These are phyloP conservation scores for Eutrema yunnanense DNA, from an alignment of 345 rosid species.

Conservation along the genomic window DNA sequence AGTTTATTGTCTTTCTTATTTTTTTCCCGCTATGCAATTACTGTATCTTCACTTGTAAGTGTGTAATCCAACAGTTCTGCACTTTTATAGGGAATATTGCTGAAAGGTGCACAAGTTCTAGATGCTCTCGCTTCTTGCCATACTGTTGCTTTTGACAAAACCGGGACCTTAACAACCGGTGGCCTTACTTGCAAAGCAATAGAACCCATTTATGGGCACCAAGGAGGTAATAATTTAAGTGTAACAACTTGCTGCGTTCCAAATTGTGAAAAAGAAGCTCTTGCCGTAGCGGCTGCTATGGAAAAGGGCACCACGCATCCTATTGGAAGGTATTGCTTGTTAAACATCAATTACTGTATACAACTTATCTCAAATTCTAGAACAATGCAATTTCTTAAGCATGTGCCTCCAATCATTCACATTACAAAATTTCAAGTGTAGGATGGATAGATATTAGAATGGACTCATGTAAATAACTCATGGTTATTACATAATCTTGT, in stretches of 20 bases:
- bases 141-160: slow-evolving; percentile 95
- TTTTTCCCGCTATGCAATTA: neutral
- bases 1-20: neutral
- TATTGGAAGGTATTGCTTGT: slow-evolving; percentile 74
- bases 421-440: neutral
- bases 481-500: neutral
- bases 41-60: neutral
- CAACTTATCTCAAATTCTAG: neutral
- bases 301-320: slow-evolving; percentile 99
- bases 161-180: slow-evolving; percentile 96
- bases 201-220: slow-evolving; percentile 92
- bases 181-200: slow-evolving; percentile 92
- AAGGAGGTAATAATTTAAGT: slow-evolving; percentile 24
- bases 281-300: slow-evolving; percentile 99
- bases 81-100: slow-evolving; percentile 71
- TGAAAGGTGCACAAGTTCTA: slow-evolving; percentile 92
- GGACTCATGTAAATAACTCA: neutral
- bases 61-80: neutral
- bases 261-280: slow-evolving; percentile 93
- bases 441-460: neutral
- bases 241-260: slow-evolving; percentile 66
- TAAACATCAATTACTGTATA: neutral
- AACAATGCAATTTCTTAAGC: neutral
- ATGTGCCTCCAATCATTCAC: neutral
- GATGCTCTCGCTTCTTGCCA: slow-evolving; percentile 94